phyloP scores from a whole-genome alignment of 2,329 filamentous ascomycete species.

The Claviceps humidiphila region DNA sequence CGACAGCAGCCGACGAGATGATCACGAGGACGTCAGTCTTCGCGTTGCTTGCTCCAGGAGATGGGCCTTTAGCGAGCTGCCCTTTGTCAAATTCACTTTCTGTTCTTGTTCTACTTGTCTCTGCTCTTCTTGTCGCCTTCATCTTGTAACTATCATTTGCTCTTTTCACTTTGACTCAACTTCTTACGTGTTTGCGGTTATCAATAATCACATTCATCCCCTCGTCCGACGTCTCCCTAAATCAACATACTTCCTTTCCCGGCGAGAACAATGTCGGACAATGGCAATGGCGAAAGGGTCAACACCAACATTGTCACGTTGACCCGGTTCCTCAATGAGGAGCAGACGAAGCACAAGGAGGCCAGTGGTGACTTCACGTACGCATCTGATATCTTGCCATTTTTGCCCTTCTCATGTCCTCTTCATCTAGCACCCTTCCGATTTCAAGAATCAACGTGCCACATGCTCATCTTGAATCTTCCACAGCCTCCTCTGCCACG shows the following conservation, averaged over 20 bases:
- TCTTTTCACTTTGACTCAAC: background rate
- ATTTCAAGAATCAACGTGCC: background rate
- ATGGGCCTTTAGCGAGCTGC: background rate
- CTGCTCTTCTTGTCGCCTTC: background rate
- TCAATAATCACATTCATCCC: background rate
- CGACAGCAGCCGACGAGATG: constrained; percentile 1
- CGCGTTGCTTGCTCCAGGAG: background rate
- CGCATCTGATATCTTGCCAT: constrained; percentile 19
- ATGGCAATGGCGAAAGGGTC: constrained; percentile 55
- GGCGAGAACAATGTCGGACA: constrained; percentile 18
- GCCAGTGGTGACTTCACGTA: constrained; percentile 98
- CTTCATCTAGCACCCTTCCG: background rate
- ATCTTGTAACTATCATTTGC: background rate
- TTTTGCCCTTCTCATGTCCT: background rate
- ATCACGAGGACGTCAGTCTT: background rate
- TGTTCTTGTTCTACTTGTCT: background rate
- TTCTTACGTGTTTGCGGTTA: too few relatives aligned
- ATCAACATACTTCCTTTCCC: background rate
- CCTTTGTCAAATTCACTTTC: background rate
- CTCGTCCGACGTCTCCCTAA: background rate
- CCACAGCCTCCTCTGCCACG: constrained; percentile 78
- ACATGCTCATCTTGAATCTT: background rate
- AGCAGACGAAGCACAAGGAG: constrained; percentile 84
- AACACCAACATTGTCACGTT: constrained; percentile 95
- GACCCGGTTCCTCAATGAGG: constrained; percentile 89